Base-by-base conservation (phyloP, 2,329 filamentous ascomycete species). In the Pseudogymnoascus verrucosus region DNA sequence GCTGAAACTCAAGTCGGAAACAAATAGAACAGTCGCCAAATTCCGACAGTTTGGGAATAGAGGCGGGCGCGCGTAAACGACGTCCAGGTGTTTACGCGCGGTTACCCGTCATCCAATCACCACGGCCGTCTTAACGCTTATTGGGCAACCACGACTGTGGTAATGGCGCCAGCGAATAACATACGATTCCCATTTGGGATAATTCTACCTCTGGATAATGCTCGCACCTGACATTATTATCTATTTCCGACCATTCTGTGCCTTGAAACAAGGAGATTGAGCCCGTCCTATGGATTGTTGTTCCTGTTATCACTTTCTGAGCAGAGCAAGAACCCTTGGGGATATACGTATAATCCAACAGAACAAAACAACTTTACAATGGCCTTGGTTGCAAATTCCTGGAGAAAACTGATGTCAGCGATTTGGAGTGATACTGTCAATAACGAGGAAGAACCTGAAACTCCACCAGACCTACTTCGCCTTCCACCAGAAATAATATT, bases 401-500 rank as follows among this genome's bases (percentile, higher is more conserved):
- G 60, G 23, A n/a, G 16, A 57, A 63, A 23, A 36, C 44, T 64
- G 47, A 42, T 64, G 40, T 63, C 34, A 62, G 37, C n/a, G 19
- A 42, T 61, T 61, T 44, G 60, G 63, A 57, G 47, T 61, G 51
- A 51, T 28, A 21, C 21, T 21, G 21, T 2, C 21, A 26, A 23
- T 51, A 12, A 60, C 47, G 39, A 12, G 19, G 47, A 63, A 64
- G 61, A 61, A 23, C 12, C 21, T 5, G 40, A 11, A 37, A 6
- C 19, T 47, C 6, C 14, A 44, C 44, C 59, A 2, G 21, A 34
- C 47, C 57, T 65, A 61, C 64, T 65, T 65, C 60, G 64, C 39
- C 64, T 67, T 8, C 65, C 65, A 60, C 63, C 63, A 61, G 65
- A 66, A 63, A 62, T 64, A 19, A 65, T 66, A 19, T 34, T 65